Base-by-base conservation (phyloP, 305 asterid species). In the Withania somnifera region DNA sequence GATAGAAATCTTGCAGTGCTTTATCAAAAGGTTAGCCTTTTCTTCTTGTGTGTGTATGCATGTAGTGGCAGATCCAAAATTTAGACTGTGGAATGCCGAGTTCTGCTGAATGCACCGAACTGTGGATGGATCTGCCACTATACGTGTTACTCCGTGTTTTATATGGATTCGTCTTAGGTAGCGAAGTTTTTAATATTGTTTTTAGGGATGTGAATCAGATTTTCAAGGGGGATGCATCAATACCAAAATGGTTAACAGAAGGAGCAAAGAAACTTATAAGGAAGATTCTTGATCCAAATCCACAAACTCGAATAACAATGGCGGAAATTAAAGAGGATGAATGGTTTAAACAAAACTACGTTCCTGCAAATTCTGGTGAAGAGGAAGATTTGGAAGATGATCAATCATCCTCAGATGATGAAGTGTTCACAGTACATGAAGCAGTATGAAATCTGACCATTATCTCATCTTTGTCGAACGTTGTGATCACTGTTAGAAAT, bases 201-300 rank as follows among this genome's bases (percentile, higher is more conserved):
- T 77, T 71, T 68, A 26, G 53, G 80, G 50, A 79, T 78, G 76
- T 32, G 3, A 71, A 76, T 66, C 88, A 95, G 99, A 96, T 96
- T 64, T 90, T 88, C 85, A 96, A 94, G 89, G 99, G 97, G 63
- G 94, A 90, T 3, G 90, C 88, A 61, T 97, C 91, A 84, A 87
- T 92, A 81, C 99, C 99, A 40, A 94, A 89, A 86, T 96, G 98
- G 98, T 86, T 94, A 6, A 90, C 99, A 38, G 86, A 90, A 0
- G 98, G 92, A 81, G 98, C 97, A 78, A 92, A 82, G 85, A 83
- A 89, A 88, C 90, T 96, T 58, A 87, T 94, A 83, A 91, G 78
- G 89, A 92, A 97, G 90, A 93, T 96, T 84, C 91, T 96, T 50
- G 98, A 96, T 89, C 98, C 98, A 79, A 89, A 92, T 80, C 98